Conservation (phyloP, 2,329 filamentous ascomycete genomes). For the Diplodia scrobiculata region DNA sequence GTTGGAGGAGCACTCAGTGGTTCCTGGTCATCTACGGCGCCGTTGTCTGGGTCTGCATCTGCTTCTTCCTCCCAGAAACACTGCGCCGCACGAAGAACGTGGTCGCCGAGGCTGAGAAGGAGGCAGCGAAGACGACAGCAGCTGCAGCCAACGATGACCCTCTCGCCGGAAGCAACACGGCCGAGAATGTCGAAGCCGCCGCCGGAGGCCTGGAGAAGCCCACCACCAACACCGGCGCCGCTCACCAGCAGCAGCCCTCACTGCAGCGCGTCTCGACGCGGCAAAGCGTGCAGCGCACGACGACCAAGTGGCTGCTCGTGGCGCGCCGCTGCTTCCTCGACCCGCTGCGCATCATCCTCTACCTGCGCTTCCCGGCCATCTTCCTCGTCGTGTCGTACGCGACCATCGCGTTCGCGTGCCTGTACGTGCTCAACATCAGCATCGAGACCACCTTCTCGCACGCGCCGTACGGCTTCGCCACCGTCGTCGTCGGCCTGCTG, state of each 20-base stretch:
- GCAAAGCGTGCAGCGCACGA: conserved; percentile 41
- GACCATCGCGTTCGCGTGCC: conserved; percentile 44
- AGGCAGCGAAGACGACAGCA: conserved; percentile 9
- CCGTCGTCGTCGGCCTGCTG: conserved; percentile 44
- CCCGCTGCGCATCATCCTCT: conserved; percentile 44
- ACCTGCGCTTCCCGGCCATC: conserved; percentile 45
- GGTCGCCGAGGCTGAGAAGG: conserved; percentile 30
- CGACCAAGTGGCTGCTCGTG: conserved; percentile 37
- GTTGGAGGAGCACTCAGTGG: conserved; percentile 47
- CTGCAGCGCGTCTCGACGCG: conserved; percentile 40
- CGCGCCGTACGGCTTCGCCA: conserved; percentile 42
- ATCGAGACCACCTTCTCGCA: conserved; percentile 43
- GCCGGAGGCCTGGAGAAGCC: conserved; percentile 22
- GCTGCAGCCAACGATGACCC: conserved; percentile 11
- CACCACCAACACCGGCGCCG: not conserved
- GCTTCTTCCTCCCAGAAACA: conserved; percentile 44
- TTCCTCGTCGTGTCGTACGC: conserved; percentile 46
- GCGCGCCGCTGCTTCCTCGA: conserved; percentile 45
- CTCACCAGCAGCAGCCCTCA: conserved; percentile 3
- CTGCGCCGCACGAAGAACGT: conserved; percentile 29
- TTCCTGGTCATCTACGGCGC: conserved; percentile 45
- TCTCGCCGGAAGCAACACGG: conserved; percentile 8
- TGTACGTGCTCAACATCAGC: conserved; percentile 48
- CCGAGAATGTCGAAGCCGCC: conserved; percentile 18
- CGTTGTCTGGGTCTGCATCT: conserved; percentile 39